phyloP scores from a whole-genome alignment of 805 yeast species.

The Metschnikowia chrysomelidarum region DNA sequence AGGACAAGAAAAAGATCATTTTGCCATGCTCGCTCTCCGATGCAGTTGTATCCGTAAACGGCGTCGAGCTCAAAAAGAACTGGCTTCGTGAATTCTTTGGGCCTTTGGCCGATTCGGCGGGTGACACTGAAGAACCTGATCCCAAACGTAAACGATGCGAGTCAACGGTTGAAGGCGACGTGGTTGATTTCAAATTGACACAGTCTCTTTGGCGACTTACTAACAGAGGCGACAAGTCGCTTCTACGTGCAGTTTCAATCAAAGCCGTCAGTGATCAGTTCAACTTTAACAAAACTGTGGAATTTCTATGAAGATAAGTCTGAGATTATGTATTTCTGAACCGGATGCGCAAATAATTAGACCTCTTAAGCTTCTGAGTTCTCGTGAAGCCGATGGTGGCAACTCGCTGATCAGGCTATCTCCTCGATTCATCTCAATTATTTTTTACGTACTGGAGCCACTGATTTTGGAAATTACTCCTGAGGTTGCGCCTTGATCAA shows the following conservation, averaged over 20 bases:
- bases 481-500: too few species aligned
- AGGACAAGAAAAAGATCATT: slow-evolving; percentile 19
- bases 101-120: slow-evolving; percentile 3
- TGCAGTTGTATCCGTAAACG: slow-evolving; percentile 33
- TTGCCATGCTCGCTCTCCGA: slow-evolving; percentile 27
- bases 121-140: slow-evolving; percentile 4
- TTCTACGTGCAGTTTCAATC: slow-evolving; percentile 30
- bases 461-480: too few species aligned
- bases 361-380: too few species aligned
- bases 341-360: too few species aligned
- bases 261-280: slow-evolving; percentile 30
- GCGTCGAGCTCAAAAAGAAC: slow-evolving; percentile 29
- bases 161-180: slow-evolving; percentile 27
- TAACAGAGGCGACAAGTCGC: slow-evolving; percentile 22
- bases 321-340: not conserved
- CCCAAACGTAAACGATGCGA: slow-evolving; percentile 9
- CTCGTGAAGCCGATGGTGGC: too few species aligned
- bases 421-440: too few species aligned
- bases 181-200: slow-evolving; percentile 42
- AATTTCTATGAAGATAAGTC: slow-evolving; percentile 19
- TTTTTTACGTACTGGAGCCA: too few species aligned
- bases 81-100: slow-evolving; percentile 35
- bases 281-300: slow-evolving; percentile 17
- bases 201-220: slow-evolving; percentile 44
- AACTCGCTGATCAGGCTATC: too few species aligned